A percentile compares a stretch with the other conserved stretches of the same genome.
Evolutionary conservation across 1,139 yeast species (phyloP).

Genomic region (Pichia sp.): DNA sequence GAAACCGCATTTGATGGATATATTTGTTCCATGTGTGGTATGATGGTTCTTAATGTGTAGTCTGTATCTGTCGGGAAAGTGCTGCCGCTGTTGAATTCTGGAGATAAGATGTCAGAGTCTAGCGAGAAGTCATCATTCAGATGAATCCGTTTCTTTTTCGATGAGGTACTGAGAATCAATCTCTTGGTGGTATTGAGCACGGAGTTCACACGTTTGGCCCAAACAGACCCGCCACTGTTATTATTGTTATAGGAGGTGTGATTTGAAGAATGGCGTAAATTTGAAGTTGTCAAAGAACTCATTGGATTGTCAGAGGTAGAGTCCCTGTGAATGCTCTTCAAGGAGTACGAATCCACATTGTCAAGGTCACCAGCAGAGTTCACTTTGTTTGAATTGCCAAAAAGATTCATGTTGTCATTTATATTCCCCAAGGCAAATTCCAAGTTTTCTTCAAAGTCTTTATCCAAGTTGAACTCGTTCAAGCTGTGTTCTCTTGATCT

Average conservation of each 20-base stretch:
- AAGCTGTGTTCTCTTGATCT: conserved; percentile 17
- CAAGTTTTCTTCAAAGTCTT: conserved; percentile 25
- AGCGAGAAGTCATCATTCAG: conserved; percentile 6
- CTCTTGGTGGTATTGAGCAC: conserved; percentile 19
- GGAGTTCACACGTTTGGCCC: conserved; percentile 23
- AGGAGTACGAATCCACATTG: conserved; percentile 8
- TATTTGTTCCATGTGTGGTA: conserved; percentile 29
- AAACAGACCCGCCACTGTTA: conserved; percentile 13
- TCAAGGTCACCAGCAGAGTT: conserved; percentile 3
- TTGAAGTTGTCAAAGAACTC: background rate
- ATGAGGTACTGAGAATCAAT: conserved; percentile 14
- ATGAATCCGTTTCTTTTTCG: conserved; percentile 16
- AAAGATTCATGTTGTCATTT: conserved; percentile 13
- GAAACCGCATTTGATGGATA: conserved; percentile 80
- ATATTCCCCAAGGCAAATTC: conserved; percentile 25
- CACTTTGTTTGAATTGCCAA: conserved; percentile 5
- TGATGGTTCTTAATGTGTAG: conserved; percentile 15
- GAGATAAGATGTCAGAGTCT: background rate
- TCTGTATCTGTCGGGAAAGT: background rate
- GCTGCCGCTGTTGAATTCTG: background rate
- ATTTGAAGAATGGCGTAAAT: conserved; percentile 2
- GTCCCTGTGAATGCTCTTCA: conserved; percentile 8
- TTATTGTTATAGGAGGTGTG: background rate
- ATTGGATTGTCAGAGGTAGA: conserved; percentile 5
- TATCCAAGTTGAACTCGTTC: conserved; percentile 22